Conservation (phyloP, 2,329 filamentous ascomycete species). For the Neonectria magnoliae region DNA sequence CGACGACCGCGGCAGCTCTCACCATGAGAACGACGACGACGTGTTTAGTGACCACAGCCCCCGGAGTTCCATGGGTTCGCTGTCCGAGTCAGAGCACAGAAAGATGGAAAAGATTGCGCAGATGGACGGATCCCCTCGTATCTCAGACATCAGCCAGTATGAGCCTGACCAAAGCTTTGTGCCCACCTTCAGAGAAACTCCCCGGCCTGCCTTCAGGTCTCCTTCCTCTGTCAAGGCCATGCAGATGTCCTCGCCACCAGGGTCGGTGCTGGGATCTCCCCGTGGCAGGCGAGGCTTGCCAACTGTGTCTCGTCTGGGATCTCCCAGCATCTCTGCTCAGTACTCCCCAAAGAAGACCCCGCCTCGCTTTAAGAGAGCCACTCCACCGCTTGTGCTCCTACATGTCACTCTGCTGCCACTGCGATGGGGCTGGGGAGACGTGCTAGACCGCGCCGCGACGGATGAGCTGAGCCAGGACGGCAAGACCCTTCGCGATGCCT, state of each 20-base stretch:
- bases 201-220: conserved; percentile 73
- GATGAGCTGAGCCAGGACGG: conserved; percentile 56
- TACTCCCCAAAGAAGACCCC: conserved; percentile 68
- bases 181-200: conserved; percentile 66
- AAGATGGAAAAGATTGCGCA: conserved; percentile 48
- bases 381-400: conserved; percentile 77
- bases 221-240: conserved; percentile 75
- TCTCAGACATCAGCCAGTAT: conserved; percentile 64
- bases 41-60: conserved; percentile 69
- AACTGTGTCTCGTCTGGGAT: conserved; percentile 67
- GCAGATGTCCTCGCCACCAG: conserved; percentile 75
- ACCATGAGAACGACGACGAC: conserved; percentile 64
- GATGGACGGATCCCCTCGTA: conserved; percentile 50
- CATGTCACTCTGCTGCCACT: conserved; percentile 81
- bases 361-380: conserved; percentile 64
- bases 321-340: conserved; percentile 61
- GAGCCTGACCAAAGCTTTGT: conserved; percentile 58
- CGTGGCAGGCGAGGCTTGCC: conserved; percentile 61
- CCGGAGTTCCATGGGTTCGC: conserved; percentile 66
- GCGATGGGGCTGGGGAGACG: conserved; percentile 69
- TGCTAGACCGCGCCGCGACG: conserved; percentile 58
- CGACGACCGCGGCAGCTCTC: conserved; percentile 55
- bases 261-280: conserved; percentile 66
- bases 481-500: conserved; percentile 68
- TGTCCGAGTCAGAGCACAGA: conserved; percentile 50